These are phyloP conservation scores for Dryas drummondii DNA, from an alignment of 306 rosid genomes.

Conservation along the genomic window DNA sequence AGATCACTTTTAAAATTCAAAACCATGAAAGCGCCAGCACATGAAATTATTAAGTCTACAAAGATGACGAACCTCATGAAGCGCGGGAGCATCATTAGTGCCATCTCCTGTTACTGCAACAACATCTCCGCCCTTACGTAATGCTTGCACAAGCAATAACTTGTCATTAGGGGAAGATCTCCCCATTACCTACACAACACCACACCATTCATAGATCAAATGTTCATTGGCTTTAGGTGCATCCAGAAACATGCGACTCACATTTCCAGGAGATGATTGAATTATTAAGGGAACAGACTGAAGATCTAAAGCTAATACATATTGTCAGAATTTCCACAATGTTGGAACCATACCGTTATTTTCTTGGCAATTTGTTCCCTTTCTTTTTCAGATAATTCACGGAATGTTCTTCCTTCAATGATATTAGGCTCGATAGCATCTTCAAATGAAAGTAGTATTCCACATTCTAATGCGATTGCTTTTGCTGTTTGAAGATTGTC, in stretches of 20 bases:
- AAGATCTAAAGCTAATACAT: slow-evolving; percentile 26
- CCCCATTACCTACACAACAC: slow-evolving; percentile 75
- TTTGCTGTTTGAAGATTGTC: slow-evolving; percentile 95
- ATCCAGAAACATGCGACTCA: neutral
- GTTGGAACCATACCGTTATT: slow-evolving; percentile 55
- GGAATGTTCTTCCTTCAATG: slow-evolving; percentile 87
- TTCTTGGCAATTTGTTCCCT: slow-evolving; percentile 68
- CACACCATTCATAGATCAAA: slow-evolving; percentile 14
- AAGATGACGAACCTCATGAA: slow-evolving; percentile 79
- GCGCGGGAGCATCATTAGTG: slow-evolving; percentile 98
- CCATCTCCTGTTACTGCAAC: slow-evolving; percentile 99
- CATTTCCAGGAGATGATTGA: slow-evolving; percentile 1
- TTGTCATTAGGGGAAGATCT: slow-evolving; percentile 99
- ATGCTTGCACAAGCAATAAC: slow-evolving; percentile 96
- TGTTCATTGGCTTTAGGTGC: neutral
- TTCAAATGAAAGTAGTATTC: slow-evolving; percentile 64
- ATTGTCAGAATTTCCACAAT: slow-evolving; percentile 11
- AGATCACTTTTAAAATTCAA: neutral
- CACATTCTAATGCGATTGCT: slow-evolving; percentile 97
- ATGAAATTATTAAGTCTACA: slow-evolving; percentile 13
- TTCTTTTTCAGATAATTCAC: slow-evolving; percentile 67
- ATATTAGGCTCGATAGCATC: slow-evolving; percentile 74
- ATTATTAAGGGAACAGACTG: slow-evolving; percentile 17
- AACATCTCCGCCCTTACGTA: slow-evolving; percentile 87
- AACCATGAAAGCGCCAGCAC: neutral